Evolutionary conservation across 805 yeast species (phyloP), one percentile per base, ranked within the genome.

Genomic region (Hanseniaspora occidentalis): DNA sequence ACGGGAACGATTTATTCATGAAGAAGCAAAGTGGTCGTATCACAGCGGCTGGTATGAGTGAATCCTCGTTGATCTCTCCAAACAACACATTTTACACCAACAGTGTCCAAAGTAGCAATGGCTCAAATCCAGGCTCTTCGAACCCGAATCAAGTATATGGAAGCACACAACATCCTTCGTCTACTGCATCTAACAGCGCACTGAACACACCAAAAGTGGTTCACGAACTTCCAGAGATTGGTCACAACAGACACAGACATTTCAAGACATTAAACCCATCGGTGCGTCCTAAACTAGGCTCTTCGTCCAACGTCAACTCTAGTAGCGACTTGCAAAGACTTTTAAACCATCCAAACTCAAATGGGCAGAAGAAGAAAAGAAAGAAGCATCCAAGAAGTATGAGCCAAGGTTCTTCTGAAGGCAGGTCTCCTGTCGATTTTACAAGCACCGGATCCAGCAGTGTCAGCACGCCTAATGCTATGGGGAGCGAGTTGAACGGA

Each of bases 221-320:
- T 2, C 38, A 42, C 19, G 62, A 54, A 11, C 11, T 53, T 13
- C 52, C 51, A n/a, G 80, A 75, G 40, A 60, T 75, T 3, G 73
- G 71, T 26, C 60, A 76, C 2, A 67, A 71, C 35, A 60, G 88
- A 52, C 72, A 65, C 43, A 77, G 77, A 37, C 92, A 81, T 61
- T 81, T 81, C 64, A 80, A 79, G 54, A 79, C 78, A 50, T 59
- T 81, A 9, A 29, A 29, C 16, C 80, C 86, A 2, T 74, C 81
- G 5, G 80, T 77, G 45, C 80, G 75, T 37, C 92, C 89, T 1
- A 79, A 75, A 48, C 58, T 81, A 35, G 77, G 67, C 18, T 76
- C 84, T 1, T 75, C 83, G 0, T n/a, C n/a, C n/a, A n/a, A n/a
- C n/a, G n/a, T n/a, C n/a, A 65, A 62, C 20, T 57, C 72, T n/a